Evolutionary conservation across 345 rosid genomes (phyloP), one percentile per base, ranked within the genome.

Genomic region (Excoecaria cochinchinensis): DNA sequence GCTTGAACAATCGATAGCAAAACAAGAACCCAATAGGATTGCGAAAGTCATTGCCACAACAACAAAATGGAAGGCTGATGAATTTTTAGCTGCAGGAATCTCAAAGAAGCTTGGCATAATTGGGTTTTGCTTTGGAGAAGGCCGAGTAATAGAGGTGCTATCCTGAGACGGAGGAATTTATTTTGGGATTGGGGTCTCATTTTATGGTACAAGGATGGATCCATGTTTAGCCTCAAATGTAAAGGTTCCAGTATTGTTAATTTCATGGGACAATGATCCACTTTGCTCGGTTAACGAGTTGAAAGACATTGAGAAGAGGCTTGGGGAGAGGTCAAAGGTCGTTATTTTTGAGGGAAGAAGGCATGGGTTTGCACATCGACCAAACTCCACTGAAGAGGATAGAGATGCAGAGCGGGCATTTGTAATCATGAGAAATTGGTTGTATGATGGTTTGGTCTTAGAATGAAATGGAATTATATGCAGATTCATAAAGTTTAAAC

Each of bases 41-140:
- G 80, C 76, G 52, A 81, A 82, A 67, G 99, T 91, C 74, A 89
- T 84, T 21, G 76, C 73, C 6, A 61, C 77, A 8, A 75, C 93
- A 36, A 78, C 89, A 6, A 83, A 89, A 82, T 92, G 97, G 97
- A 82, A 92, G 91, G 90, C 86, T 0, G 90, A 90, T 52, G 97
- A 94, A 73, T 89, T 91, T 62, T 64, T 79, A 61, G 95, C 97
- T 0, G 94, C 97, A 5, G 97, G 95, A 24, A 83, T 90, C 78
- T 88, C 95, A 9, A 92, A 89, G 86, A 95, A 95, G 86, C 86
- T 92, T 36, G 97, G 91, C 36, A 24, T 90, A 15, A 85, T 92
- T 56, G 97, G 99, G 14, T 92, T 92, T 64, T 94, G 98, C 68
- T 91, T 78, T n/a, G 97, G 97, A 5, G 98, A 95, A 19, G 97